Evolutionary conservation across 306 rosid genomes (phyloP).

Genomic region (Castanospermum australe): DNA sequence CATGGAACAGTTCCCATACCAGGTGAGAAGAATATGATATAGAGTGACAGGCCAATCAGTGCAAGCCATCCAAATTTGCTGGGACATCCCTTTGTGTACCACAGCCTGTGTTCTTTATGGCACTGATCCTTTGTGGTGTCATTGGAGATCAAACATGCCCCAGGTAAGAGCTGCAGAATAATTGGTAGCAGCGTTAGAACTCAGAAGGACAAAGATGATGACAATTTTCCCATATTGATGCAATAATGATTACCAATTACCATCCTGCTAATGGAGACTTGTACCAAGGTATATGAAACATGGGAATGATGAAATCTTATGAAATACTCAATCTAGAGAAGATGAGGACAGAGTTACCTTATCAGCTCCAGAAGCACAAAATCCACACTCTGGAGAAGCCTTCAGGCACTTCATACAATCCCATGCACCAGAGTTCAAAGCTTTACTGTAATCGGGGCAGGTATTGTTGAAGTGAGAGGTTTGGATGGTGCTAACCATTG

Average conservation of each 20-base stretch:
- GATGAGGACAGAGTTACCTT: slow-evolving; percentile 31
- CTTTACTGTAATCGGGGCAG: slow-evolving; percentile 41
- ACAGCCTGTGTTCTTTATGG: slow-evolving; percentile 29
- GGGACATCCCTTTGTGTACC: slow-evolving; percentile 72
- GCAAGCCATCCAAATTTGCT: slow-evolving; percentile 63
- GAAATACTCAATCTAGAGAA: neutral
- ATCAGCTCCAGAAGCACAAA: slow-evolving; percentile 42
- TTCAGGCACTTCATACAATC: slow-evolving; percentile 58
- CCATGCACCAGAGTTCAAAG: slow-evolving; percentile 27
- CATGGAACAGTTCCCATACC: slow-evolving; percentile 77
- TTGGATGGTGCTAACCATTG: slow-evolving; percentile 18
- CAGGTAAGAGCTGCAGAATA: slow-evolving; percentile 48
- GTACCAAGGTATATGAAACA: neutral
- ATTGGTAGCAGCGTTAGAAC: neutral
- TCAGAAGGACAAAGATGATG: neutral
- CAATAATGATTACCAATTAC: neutral
- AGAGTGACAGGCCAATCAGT: slow-evolving; percentile 46
- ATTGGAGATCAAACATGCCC: slow-evolving; percentile 57
- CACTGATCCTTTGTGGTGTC: slow-evolving; percentile 35
- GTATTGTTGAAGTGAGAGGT: slow-evolving; percentile 44
- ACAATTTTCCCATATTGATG: neutral
- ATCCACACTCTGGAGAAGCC: slow-evolving; percentile 54
- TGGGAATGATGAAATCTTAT: neutral
- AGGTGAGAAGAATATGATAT: slow-evolving; percentile 59
- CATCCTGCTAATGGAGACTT: neutral